Evolutionary conservation across 1,284 basidiomycete species (phyloP).

Genomic region (Athelia sp.): DNA sequence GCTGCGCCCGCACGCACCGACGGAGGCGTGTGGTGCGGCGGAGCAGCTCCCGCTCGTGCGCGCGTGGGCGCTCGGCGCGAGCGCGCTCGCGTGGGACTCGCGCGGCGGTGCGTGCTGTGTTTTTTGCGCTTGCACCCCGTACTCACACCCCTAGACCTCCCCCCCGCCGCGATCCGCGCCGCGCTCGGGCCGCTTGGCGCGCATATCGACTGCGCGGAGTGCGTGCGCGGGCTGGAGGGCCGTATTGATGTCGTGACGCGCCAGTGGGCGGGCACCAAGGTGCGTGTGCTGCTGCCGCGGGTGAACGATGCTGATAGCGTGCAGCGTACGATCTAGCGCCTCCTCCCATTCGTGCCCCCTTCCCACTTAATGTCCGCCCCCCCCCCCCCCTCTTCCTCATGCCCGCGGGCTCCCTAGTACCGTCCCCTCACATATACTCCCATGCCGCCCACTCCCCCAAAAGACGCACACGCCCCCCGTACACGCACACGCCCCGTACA

Average conservation of each 20-base stretch:
- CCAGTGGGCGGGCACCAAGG: background rate
- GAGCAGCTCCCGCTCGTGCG: slow-evolving; percentile 10
- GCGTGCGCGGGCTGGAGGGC: background rate
- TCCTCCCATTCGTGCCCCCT: no score
- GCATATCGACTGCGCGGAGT: background rate
- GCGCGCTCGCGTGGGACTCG: slow-evolving; percentile 12
- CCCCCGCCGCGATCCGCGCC: background rate
- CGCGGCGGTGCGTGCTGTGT: slow-evolving; percentile 1
- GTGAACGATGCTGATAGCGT: no score
- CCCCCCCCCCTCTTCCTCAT: no score
- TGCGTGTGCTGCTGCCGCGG: no score
- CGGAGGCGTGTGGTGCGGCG: slow-evolving; percentile 3
- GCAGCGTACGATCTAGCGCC: no score
- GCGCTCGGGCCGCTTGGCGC: background rate
- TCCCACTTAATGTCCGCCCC: no score
- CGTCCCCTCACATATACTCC: no score
- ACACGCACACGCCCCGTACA: no score
- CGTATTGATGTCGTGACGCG: background rate
- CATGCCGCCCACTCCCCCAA: no score
- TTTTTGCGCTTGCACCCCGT: background rate
- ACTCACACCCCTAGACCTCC: background rate
- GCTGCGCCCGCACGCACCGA: slow-evolving; percentile 12
- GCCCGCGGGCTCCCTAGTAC: no score
- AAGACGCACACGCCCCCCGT: no score
- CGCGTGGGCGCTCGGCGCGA: slow-evolving; percentile 10